Evolutionary conservation across 768 basidiomycete species (phyloP), one percentile per base, ranked within the genome.

Genomic region (Omphalotus guepiniiformis): DNA sequence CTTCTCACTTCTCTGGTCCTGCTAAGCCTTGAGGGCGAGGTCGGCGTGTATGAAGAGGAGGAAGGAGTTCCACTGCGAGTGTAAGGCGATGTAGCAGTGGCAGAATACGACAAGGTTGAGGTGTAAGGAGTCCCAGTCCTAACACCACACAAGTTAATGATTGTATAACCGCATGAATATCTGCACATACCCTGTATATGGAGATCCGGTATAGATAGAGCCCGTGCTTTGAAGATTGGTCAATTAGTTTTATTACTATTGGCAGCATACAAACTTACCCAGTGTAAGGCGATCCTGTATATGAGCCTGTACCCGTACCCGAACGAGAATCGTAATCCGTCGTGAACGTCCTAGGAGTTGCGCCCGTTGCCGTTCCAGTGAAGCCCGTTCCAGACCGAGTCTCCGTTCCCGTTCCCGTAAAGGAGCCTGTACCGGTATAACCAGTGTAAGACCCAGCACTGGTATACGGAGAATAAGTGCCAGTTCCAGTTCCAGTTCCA

Each of bases 1-100:
- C 84, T 67, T 45, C 82, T 67, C 6, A 88, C 72, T 30, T 73
- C 84, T 13, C 77, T 63, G 0, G 79, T 75, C 19, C 86, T 71
- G 6, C 82, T 77, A 16, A 88, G 67, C 1, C 70, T 65, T 1
- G 82, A 79, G 3, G 81, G 73, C 0, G 82, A 77, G 0, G 72
- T 68, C 0, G 72, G 65, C 6, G 70, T 66, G 25, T 67, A 69
- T 1, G 68, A 56, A 9, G 46, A 47, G 26, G 27, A 44, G 8
- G 50, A 47, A 16, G 57, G 38, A 9, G 43, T 51, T 19, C 50
- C 42, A 7, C 51, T 54, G 8, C 48, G 42, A 12, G 54, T 47
- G 26, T 55, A 55, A 2, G 53, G 40, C 12, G 53, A 55, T n/a
- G 42, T 27, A n/a, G 22, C 42, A 26, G 9, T n/a, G 30, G 26